Evolutionary conservation across 2,329 filamentous ascomycete genomes (phyloP), one percentile per base, ranked within the genome.

Genomic region (Colletotrichum sojae): DNA sequence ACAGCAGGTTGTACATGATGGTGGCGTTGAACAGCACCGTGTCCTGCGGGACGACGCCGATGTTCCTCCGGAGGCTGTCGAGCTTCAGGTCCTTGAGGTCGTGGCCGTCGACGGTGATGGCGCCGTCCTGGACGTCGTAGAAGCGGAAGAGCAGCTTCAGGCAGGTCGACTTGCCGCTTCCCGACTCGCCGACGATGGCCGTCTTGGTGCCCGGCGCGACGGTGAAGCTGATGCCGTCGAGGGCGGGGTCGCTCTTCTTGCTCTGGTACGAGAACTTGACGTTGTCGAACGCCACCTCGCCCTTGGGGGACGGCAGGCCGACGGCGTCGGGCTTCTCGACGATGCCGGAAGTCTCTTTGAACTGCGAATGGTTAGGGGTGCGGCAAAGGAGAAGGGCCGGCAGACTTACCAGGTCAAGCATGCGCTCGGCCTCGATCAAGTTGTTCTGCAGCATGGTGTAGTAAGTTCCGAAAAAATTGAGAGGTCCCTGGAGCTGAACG

Each of bases 381-480:
- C 2, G 9, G 12, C 3, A 22, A 16, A 9, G 15, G 2, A 2
- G 13, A 10, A 46, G 4, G 0, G 5, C n/a, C 36, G 5, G 8
- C 36, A 1, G 1, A 60, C 78, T 75, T 73, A 82, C 79, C 49
- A 85, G 73, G 67, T 83, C 82, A 5, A 84, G 77, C 71, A 85
- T 78, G 1, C 82, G 79, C 75, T 85, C 81, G 4, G 83, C 82
- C 67, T 84, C 81, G 16, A 85, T 83, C 0, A 85, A 73, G 15
- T 83, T 83, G 69, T 82, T 83, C 73, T 84, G 81, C 9, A 85
- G 74, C 78, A 83, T 80, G 8, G 78, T 83, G 67, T 84, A 85
- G 66, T 83, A 84, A 2, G 82, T 83, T 0, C 83, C 82, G 71
- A 91, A 91, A 77, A 89, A 90, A 75, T 89, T 90, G 58, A 91